phyloP scores from a whole-genome alignment of 305 asterid genomes.

The Fraxinus floribunda region DNA sequence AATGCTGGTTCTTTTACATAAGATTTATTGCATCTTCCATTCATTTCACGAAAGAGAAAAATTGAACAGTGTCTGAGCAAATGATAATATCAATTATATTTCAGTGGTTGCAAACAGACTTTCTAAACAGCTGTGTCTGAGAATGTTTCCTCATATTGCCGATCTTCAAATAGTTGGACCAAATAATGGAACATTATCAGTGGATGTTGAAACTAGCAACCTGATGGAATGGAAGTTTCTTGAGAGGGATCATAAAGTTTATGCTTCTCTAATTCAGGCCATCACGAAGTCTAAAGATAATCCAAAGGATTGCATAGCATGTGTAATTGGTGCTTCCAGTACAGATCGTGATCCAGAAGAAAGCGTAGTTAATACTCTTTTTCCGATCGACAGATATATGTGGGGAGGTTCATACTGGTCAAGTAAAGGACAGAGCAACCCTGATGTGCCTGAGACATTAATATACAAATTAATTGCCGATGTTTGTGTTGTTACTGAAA shows the following conservation, averaged over 20 bases:
- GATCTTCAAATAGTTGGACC: constrained; percentile 17
- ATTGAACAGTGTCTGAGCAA: neutral
- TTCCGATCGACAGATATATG: constrained; percentile 34
- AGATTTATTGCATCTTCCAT: neutral
- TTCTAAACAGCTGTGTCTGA: constrained; percentile 34
- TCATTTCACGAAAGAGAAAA: neutral
- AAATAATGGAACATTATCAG: neutral
- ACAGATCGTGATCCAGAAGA: constrained; percentile 45
- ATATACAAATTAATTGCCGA: constrained; percentile 42
- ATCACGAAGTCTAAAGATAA: constrained; percentile 25
- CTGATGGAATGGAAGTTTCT: constrained; percentile 26
- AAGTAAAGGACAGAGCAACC: constrained; percentile 56
- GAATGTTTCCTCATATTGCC: constrained; percentile 29
- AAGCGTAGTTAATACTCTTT: constrained; percentile 42
- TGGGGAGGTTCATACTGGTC: constrained; percentile 59
- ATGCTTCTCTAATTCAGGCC: constrained; percentile 43
- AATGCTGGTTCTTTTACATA: neutral
- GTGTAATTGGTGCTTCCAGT: constrained; percentile 63
- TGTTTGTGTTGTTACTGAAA: constrained; percentile 45
- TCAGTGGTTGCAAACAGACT: constrained; percentile 39
- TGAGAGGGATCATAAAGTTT: constrained; percentile 47
- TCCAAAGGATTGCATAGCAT: constrained; percentile 35
- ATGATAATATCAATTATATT: constrained; percentile 1
- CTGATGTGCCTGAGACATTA: constrained; percentile 52
- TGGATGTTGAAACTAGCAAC: neutral